These are phyloP conservation scores for Hypericum perforatum DNA, from an alignment of 345 rosid species.

Conservation along the genomic window DNA sequence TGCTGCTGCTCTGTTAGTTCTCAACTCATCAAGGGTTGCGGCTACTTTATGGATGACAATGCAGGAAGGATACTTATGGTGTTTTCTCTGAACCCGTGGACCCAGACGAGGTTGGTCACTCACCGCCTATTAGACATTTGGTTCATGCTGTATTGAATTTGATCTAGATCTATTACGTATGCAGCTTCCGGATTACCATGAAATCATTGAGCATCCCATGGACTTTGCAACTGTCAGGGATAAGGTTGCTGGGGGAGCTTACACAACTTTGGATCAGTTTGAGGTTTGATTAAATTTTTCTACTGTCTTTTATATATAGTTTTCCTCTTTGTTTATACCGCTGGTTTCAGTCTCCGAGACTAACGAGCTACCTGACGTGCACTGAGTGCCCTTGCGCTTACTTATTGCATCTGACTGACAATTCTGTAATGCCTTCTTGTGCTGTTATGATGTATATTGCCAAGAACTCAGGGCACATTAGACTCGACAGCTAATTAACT, in stretches of 20 bases:
- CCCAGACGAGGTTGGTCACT: conserved; percentile 16
- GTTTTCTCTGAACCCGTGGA: conserved; percentile 23
- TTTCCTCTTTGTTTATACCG: not conserved
- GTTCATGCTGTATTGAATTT: conserved; percentile 1
- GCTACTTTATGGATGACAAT: conserved; percentile 3
- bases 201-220: conserved; percentile 23
- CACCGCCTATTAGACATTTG: not conserved
- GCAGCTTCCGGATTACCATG: conserved; percentile 28
- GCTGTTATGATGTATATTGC: too few species aligned
- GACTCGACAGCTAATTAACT: too few species aligned
- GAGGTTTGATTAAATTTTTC: conserved; percentile 13
- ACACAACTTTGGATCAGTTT: conserved; percentile 19
- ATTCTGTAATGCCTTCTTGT: too few species aligned
- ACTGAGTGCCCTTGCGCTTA: too few species aligned
- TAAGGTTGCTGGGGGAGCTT: conserved; percentile 13
- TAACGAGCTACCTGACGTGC: too few species aligned
- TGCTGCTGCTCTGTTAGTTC: not conserved
- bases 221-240: conserved; percentile 20
- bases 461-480: too few species aligned
- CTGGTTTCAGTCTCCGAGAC: conserved; percentile 1
- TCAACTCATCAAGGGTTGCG: not conserved
- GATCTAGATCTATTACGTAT: not conserved
- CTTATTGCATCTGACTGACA: too few species aligned
- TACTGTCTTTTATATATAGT: not conserved
- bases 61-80: conserved; percentile 27